These are phyloP conservation scores for Colletotrichum sp. DNA, from an alignment of 2,329 filamentous ascomycete genomes.

Conservation along the genomic window DNA sequence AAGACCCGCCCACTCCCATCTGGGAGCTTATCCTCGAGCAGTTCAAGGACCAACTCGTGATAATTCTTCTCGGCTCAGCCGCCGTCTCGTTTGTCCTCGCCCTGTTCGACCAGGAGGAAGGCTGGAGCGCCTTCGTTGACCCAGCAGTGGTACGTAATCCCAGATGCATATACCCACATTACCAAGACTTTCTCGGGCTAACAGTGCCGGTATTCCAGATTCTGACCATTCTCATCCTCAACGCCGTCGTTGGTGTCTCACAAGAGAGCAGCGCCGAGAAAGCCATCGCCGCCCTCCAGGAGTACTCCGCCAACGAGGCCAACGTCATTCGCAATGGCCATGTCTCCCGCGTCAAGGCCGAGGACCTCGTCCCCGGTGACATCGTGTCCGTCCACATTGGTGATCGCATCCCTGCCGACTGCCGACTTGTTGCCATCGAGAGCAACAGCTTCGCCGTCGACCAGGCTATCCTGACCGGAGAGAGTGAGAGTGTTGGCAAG, in stretches of 20 bases:
- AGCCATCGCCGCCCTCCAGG: constrained; percentile 95
- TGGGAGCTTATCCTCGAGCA: constrained; percentile 98
- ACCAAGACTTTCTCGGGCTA: constrained; percentile 19
- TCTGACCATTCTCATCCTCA: constrained; percentile 93
- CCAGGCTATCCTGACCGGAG: constrained; percentile 95
- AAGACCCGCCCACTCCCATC: constrained; percentile 93
- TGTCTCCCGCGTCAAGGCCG: constrained; percentile 86
- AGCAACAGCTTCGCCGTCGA: constrained; percentile 98
- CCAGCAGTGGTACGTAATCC: constrained; percentile 79
- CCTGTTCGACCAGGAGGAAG: constrained; percentile 89
- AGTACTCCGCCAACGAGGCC: constrained; percentile 98
- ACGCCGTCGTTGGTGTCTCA: constrained; percentile 95
- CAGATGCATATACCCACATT: constrained; percentile 4
- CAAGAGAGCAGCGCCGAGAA: constrained; percentile 99
- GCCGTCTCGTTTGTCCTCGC: constrained; percentile 93
- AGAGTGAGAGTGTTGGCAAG: constrained; percentile 96
- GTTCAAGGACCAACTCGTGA: constrained; percentile 98
- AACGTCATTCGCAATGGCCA: constrained; percentile 89
- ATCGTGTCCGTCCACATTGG: constrained; percentile 87
- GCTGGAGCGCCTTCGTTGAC: constrained; percentile 97
- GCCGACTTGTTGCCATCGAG: constrained; percentile 85
- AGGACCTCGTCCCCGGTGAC: constrained; percentile 94
- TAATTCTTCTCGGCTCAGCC: constrained; percentile 92
- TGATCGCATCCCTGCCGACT: constrained; percentile 93
- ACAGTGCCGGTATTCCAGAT: constrained; percentile 62